Conservation (phyloP, 345 rosid genomes). For the Psidium friedrichsthalianum region DNA sequence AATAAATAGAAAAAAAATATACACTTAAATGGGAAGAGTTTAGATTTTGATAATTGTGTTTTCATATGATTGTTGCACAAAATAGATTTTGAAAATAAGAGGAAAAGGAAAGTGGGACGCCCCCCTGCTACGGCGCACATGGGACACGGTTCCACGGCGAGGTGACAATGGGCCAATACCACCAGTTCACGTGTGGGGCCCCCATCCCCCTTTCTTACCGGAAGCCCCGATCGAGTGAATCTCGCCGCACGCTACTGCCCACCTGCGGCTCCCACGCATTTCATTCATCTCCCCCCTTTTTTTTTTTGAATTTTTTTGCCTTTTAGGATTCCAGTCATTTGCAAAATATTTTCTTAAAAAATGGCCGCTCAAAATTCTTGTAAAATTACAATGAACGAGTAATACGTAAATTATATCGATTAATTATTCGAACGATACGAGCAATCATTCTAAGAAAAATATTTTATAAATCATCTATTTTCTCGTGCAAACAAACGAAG, state of each 20-base stretch:
- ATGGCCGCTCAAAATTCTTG: too few relatives aligned
- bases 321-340: too few relatives aligned
- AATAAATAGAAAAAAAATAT: neutral
- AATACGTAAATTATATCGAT: neutral
- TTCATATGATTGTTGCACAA: neutral
- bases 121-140: neutral
- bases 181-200: neutral
- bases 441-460: neutral
- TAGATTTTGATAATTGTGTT: neutral
- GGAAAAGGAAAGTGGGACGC: neutral
- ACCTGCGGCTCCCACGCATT: neutral
- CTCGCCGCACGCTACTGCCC: neutral
- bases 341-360: too few relatives aligned
- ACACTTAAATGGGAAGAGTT: neutral
- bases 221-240: neutral
- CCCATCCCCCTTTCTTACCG: neutral
- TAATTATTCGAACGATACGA: neutral
- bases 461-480: neutral
- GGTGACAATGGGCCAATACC: neutral
- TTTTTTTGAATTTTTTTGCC: neutral
- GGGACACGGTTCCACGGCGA: neutral
- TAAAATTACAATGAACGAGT: too few relatives aligned
- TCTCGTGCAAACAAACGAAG: neutral
- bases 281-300: neutral
- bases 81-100: neutral